Percentiles rank a stretch among this genome's conserved stretches.
Conservation (phyloP, 2,329 filamentous ascomycete species). For the Chrysoporthe cubensis region DNA sequence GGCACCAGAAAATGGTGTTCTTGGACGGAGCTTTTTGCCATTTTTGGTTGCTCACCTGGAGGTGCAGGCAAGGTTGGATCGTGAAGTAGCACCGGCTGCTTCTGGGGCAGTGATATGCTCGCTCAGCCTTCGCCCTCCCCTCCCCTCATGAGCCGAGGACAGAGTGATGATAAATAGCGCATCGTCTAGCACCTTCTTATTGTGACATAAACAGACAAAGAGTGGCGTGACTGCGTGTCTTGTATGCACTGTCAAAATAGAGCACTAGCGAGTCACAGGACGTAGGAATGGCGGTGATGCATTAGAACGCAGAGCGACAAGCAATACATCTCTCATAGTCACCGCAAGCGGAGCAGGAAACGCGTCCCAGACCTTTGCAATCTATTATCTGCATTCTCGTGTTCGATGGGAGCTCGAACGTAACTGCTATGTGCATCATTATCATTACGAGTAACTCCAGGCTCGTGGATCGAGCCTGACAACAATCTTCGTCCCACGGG, state of each 20-base stretch:
- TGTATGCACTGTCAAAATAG: not conserved
- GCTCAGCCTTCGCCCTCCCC: too few species aligned
- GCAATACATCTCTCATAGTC: not conserved
- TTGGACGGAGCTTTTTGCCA: not conserved
- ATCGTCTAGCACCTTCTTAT: not conserved
- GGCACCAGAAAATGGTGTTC: not conserved
- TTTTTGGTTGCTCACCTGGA: not conserved
- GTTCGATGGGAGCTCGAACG: not conserved
- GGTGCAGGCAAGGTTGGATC: not conserved
- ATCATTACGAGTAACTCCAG: not conserved
- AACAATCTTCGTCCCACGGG: not conserved
- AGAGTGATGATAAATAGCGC: too few species aligned
- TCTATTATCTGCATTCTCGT: not conserved
- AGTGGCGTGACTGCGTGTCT: not conserved
- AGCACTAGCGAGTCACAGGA: not conserved
- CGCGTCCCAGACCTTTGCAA: not conserved
- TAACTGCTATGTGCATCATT: not conserved
- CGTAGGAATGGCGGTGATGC: not conserved
- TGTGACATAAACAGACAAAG: not conserved
- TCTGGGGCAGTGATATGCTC: not conserved
- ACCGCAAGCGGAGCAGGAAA: not conserved
- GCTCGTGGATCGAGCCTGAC: not conserved
- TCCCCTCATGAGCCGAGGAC: too few species aligned
- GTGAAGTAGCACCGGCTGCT: not conserved
- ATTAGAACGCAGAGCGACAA: not conserved